Evolutionary conservation across 352 stramenopile species (phyloP).

Genomic region (Globisporangium acanthophoron): DNA sequence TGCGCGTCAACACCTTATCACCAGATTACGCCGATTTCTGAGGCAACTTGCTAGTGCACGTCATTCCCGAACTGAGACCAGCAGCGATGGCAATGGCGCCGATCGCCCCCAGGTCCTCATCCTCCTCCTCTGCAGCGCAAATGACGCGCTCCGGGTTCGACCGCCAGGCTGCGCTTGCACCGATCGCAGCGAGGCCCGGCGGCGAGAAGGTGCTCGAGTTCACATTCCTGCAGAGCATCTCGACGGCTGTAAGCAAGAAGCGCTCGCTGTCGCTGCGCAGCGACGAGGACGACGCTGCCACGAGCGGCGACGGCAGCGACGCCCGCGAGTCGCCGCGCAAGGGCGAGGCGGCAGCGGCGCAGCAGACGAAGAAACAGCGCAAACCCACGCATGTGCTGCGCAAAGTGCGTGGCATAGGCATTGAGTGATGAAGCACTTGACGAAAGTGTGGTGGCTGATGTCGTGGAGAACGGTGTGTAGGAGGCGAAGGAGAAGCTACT

Average conservation of each 20-base stretch:
- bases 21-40: no score
- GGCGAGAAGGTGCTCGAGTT: background rate
- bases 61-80: no score
- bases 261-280: slow-evolving; percentile 1
- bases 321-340: background rate
- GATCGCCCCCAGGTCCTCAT: no score
- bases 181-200: background rate
- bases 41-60: no score
- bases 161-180: background rate
- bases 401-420: background rate
- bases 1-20: no score
- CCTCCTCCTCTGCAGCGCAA: no score
- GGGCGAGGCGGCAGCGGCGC: background rate
- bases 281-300: slow-evolving; percentile 1
- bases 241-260: background rate
- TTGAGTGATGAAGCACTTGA: background rate
- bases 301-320: slow-evolving; percentile 4
- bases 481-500: slow-evolving; percentile 9
- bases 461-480: no score
- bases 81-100: no score
- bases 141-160: background rate
- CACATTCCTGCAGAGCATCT: background rate
- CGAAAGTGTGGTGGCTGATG: no score
- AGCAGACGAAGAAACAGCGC: background rate
- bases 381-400: slow-evolving; percentile 3